A percentile compares a stretch with the other conserved stretches of the same genome.
These are phyloP conservation scores for Dendrothele bispora DNA, from an alignment of 768 basidiomycete genomes.

Conservation along the genomic window DNA sequence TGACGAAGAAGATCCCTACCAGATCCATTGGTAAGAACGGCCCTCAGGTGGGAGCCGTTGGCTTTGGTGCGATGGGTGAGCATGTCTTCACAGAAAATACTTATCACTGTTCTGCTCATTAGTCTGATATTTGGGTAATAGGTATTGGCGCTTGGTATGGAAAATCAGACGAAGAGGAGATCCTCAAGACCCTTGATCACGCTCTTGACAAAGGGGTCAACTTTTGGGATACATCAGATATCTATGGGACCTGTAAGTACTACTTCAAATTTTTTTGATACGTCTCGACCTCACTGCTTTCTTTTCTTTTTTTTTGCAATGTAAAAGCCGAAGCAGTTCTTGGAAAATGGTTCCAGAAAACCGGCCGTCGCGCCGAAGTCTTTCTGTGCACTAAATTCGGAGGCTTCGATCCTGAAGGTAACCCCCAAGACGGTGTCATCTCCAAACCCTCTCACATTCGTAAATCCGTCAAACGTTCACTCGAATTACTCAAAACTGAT, in stretches of 20 bases:
- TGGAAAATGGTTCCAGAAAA: conserved; percentile 36
- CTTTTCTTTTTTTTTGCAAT: no score
- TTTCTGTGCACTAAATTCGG: conserved; percentile 54
- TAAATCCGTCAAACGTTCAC: conserved; percentile 26
- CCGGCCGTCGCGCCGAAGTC: conserved; percentile 28
- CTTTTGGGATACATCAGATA: conserved; percentile 45
- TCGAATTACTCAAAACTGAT: conserved; percentile 27
- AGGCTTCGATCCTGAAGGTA: conserved; percentile 8
- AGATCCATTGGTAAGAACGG: conserved; percentile 25
- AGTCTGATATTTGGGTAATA: neutral
- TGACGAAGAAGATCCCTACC: conserved; percentile 14
- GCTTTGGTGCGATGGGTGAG: conserved; percentile 26
- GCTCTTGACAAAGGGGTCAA: conserved; percentile 34
- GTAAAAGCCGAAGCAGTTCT: conserved; percentile 36
- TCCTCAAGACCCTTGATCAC: conserved; percentile 16
- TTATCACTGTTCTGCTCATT: neutral
- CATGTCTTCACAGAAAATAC: neutral
- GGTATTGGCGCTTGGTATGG: conserved; percentile 26
- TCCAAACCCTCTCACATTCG: conserved; percentile 33
- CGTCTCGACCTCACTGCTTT: neutral
- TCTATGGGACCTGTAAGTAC: conserved; percentile 24
- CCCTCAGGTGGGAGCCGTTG: conserved; percentile 25
- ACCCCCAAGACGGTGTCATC: conserved; percentile 19
- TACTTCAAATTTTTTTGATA: neutral
- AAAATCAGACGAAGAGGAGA: conserved; percentile 15